These are phyloP conservation scores for Vicia faba DNA, from an alignment of 306 rosid species.

Conservation along the genomic window DNA sequence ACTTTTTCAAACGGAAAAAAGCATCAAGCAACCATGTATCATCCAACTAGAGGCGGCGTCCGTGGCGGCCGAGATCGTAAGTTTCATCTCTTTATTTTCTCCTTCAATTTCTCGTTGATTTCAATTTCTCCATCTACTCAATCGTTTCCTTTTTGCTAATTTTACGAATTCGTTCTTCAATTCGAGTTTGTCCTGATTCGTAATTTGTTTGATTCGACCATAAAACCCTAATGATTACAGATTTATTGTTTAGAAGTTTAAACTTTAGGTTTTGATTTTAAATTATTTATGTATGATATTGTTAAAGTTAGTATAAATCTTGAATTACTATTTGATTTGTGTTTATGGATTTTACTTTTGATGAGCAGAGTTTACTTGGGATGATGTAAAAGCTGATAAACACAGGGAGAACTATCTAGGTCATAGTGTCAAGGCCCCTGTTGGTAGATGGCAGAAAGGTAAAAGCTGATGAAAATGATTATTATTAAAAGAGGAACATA, in stretches of 20 bases:
- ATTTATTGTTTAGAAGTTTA: neutral
- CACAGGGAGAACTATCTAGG: too few species aligned
- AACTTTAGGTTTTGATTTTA: neutral
- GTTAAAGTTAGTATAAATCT: neutral
- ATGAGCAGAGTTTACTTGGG: too few species aligned
- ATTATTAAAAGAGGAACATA: too few species aligned
- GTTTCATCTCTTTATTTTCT: constrained; percentile 31
- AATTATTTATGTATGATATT: neutral
- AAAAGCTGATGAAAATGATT: too few species aligned
- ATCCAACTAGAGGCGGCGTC: constrained; percentile 96
- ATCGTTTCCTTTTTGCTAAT: too few species aligned
- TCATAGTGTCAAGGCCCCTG: constrained; percentile 94
- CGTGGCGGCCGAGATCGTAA: constrained; percentile 99
- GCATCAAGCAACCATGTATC: constrained; percentile 39
- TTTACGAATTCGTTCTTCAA: too few species aligned
- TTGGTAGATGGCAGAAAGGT: constrained; percentile 99
- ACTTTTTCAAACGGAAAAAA: neutral
- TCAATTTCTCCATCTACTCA: too few species aligned
- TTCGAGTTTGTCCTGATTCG: too few species aligned
- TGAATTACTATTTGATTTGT: neutral
- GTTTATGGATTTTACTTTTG: constrained; percentile 33
- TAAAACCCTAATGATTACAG: neutral
- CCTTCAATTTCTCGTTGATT: too few species aligned
- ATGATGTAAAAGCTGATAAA: too few species aligned
- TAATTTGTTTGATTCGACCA: too few species aligned